Evolutionary conservation across 495 filamentous ascomycete genomes (phyloP).

Genomic region (Wilcoxina mikolae): DNA sequence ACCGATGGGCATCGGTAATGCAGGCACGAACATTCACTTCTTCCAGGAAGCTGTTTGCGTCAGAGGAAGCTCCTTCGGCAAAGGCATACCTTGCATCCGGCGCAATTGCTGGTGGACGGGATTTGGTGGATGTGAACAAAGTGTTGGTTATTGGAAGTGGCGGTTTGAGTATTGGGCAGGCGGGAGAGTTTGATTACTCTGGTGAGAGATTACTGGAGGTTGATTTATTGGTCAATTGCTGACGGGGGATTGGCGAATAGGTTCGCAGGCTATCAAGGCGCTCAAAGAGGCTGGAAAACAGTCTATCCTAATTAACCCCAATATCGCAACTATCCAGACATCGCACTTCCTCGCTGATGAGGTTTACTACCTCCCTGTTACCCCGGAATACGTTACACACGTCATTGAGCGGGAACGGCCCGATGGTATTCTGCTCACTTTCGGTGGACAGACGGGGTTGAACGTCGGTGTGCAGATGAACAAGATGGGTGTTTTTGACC

Average conservation of each 20-base stretch:
- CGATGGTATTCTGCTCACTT: conserved; percentile 93
- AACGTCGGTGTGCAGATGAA: conserved; percentile 97
- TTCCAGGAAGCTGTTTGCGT: conserved; percentile 26
- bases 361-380: conserved; percentile 96
- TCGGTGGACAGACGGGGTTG: conserved; percentile 90
- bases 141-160: conserved; percentile 94
- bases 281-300: conserved; percentile 92
- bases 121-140: conserved; percentile 87
- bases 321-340: conserved; percentile 97
- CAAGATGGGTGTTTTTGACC: conserved; percentile 86
- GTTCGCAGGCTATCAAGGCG: conserved; percentile 92
- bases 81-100: conserved; percentile 81
- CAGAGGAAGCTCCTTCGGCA: conserved; percentile 62
- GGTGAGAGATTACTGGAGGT: conserved; percentile 36
- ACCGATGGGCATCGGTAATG: conserved; percentile 23
- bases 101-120: conserved; percentile 52
- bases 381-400: conserved; percentile 87
- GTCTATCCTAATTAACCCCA: conserved; percentile 93
- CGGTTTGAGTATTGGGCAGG: conserved; percentile 94
- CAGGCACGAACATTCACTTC: conserved; percentile 28
- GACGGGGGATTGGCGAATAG: conserved; percentile 33
- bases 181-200: conserved; percentile 98
- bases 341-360: conserved; percentile 92
- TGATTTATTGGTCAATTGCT: conserved; percentile 16
- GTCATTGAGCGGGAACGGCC: conserved; percentile 90